Conservation (phyloP, 2,329 filamentous ascomycete genomes). For the Curvularia hawaiiensis region DNA sequence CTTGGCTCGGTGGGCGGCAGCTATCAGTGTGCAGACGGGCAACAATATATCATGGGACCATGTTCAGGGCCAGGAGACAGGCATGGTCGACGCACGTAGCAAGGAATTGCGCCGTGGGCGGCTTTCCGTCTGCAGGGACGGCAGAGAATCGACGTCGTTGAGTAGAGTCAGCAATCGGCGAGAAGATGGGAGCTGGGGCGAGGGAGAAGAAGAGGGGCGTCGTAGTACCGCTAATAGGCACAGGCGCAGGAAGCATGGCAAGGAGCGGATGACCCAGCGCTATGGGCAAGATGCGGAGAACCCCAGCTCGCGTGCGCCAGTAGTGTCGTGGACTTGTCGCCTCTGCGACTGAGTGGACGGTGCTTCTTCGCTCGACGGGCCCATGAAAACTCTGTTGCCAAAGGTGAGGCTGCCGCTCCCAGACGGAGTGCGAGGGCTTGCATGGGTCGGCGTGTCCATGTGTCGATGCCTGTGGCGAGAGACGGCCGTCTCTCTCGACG, state of each 20-base stretch:
- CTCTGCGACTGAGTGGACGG: slow-evolving; percentile 16
- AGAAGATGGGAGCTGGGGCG: neutral
- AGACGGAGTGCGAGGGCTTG: neutral
- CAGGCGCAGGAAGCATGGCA: neutral
- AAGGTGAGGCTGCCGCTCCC: slow-evolving; percentile 10
- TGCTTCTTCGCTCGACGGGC: slow-evolving; percentile 14
- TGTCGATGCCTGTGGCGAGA: neutral
- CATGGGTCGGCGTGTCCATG: too few species aligned
- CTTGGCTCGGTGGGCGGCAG: slow-evolving; percentile 11
- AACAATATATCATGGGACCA: slow-evolving; percentile 32
- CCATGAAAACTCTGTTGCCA: slow-evolving; percentile 7
- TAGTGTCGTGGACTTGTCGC: slow-evolving; percentile 5
- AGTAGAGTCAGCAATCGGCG: slow-evolving; percentile 16
- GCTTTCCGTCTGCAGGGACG: neutral
- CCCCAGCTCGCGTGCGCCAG: slow-evolving; percentile 30
- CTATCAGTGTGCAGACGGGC: slow-evolving; percentile 16
- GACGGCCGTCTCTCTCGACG: neutral
- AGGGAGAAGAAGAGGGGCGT: slow-evolving; percentile 25
- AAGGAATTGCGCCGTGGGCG: neutral
- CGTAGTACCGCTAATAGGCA: slow-evolving; percentile 26
- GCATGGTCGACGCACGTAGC: slow-evolving; percentile 12
- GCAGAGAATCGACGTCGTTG: neutral
- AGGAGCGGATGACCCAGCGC: slow-evolving; percentile 36
- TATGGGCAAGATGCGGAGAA: slow-evolving; percentile 41
- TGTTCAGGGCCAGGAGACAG: slow-evolving; percentile 15